Base-by-base conservation (phyloP, 345 rosid species). In the Combretum micranthum region DNA sequence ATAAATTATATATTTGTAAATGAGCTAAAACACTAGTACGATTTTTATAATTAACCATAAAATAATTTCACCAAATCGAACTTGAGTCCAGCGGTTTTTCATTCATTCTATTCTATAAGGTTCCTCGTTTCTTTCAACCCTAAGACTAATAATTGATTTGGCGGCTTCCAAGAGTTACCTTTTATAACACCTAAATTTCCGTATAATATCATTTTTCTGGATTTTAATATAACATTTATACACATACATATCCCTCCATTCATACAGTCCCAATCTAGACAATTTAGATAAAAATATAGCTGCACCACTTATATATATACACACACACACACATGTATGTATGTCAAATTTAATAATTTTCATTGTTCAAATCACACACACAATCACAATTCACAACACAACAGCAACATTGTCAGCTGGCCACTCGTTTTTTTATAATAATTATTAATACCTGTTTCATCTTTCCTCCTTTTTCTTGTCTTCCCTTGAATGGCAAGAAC, bases 401-500 rank as follows among this genome's bases (percentile, higher is more conserved):
- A 69, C 63, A 37, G 49, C 70, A 61, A 73, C 70, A 67, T 44
- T 49, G 75, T 77, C 77, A 79, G 89, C 85, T 79, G 89, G 76
- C 85, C 83, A 73, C 85, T 77, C 73, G 73, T 81, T 74, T 75
- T 67, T 63, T 57, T 81, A 69, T 64, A 69, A 45, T 50, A 59
- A 55, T 45, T 20, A 55, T 46, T 16, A 37, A 32, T 32, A 32
- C 39, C 50, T 7, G 4, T 15, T 44, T 20, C 15, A 4, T 44
- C 4, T 64, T 20, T 61, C 44, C 23, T 20, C 39, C 37, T 47
- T 54, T 23, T 59, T 61, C 21, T 61, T 57, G 55, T 60, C 68
- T 67, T 66, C 69, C 74, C 55, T 82, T 76, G 79, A 68, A 76
- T 75, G 55, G 68, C 49, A 17, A 60, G 20, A 64, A 12, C 20